These are phyloP conservation scores for Boletus edulis DNA, from an alignment of 768 basidiomycete genomes.

Conservation along the genomic window DNA sequence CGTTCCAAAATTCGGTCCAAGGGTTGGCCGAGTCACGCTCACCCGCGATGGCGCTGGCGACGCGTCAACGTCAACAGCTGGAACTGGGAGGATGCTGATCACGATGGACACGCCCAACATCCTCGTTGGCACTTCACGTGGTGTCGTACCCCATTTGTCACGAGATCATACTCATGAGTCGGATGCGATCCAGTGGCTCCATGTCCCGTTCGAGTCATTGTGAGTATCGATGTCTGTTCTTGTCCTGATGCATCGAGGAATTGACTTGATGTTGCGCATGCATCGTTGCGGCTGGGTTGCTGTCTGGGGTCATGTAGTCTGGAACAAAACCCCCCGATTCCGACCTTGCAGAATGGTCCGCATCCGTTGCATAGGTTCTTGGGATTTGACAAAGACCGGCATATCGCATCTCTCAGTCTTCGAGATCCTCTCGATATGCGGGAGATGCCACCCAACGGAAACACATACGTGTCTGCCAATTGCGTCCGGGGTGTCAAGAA, in stretches of 20 bases:
- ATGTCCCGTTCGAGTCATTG: constrained; percentile 82
- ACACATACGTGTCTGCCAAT: constrained; percentile 50
- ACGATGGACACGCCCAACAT: constrained; percentile 60
- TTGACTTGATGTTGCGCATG: not conserved
- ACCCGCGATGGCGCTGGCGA: constrained; percentile 2
- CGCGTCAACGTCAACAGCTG: not conserved
- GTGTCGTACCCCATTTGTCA: constrained; percentile 71
- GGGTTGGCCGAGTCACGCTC: constrained; percentile 23
- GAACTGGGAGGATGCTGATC: constrained; percentile 14
- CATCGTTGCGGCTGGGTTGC: not conserved
- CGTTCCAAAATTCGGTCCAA: constrained; percentile 23
- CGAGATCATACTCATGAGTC: constrained; percentile 53
- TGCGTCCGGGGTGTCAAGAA: constrained; percentile 71
- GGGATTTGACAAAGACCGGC: constrained; percentile 46
- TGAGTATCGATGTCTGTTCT: constrained; percentile 40
- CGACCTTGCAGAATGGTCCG: constrained; percentile 51
- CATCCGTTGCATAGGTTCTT: constrained; percentile 65
- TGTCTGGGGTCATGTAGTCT: constrained; percentile 39
- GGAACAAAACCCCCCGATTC: constrained; percentile 64
- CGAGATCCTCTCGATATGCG: constrained; percentile 63
- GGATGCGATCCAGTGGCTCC: constrained; percentile 56
- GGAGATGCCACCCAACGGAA: constrained; percentile 74
- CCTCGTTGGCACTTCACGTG: constrained; percentile 65
- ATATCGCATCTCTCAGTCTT: constrained; percentile 57
- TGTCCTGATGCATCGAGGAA: not conserved